Percentiles rank a stretch among this genome's conserved stretches.
phyloP scores from a whole-genome alignment of 2,329 filamentous ascomycete species.

The Aschersonia sp. region DNA sequence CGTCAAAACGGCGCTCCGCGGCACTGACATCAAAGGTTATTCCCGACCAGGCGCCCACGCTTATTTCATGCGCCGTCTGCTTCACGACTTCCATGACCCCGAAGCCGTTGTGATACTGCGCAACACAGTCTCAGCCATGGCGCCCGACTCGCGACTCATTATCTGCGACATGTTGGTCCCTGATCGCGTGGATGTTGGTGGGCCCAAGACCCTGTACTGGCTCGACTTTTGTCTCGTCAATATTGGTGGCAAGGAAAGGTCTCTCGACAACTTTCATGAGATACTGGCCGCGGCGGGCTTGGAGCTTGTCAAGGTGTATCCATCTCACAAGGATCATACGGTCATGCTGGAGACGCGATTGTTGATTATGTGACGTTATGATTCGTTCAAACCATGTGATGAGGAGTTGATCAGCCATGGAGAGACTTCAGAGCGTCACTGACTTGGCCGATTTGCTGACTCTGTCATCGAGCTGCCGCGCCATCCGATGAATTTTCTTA shows the following conservation, averaged over 20 bases:
- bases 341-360: slow-evolving; percentile 14
- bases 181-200: slow-evolving; percentile 10
- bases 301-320: slow-evolving; percentile 14
- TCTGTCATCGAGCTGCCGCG: too few species aligned
- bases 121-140: slow-evolving; percentile 12
- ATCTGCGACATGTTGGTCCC: slow-evolving; percentile 18
- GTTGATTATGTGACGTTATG: neutral
- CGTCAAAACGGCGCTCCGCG: neutral
- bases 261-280: slow-evolving; percentile 10
- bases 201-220: slow-evolving; percentile 12
- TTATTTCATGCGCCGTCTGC: slow-evolving; percentile 14
- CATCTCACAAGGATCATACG: slow-evolving; percentile 8
- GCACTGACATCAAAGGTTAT: neutral
- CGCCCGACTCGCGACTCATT: slow-evolving; percentile 12
- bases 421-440: too few species aligned
- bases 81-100: slow-evolving; percentile 14
- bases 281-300: slow-evolving; percentile 12
- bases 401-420: too few species aligned
- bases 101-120: slow-evolving; percentile 11
- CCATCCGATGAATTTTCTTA: too few species aligned
- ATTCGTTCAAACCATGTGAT: too few species aligned
- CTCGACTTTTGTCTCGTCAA: slow-evolving; percentile 11
- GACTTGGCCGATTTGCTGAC: too few species aligned
- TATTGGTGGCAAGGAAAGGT: slow-evolving; percentile 15
- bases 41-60: slow-evolving; percentile 11